Conservation (phyloP, 139 green algal species). For the Penium margaritaceum region DNA sequence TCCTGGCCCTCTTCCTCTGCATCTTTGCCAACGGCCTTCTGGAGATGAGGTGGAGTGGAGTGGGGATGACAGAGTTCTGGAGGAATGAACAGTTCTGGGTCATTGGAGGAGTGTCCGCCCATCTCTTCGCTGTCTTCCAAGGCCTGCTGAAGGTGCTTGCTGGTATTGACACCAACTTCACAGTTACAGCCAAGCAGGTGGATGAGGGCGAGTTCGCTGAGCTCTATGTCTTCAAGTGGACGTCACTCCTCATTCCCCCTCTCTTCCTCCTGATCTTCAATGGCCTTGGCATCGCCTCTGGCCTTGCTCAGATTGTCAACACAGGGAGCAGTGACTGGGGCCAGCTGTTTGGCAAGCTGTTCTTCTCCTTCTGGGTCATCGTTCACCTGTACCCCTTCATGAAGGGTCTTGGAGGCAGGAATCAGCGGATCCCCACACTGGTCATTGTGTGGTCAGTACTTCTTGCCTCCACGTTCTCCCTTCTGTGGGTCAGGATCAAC, state of each 20-base stretch:
- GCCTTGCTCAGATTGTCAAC: conserved; percentile 36
- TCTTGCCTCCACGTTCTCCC: conserved; percentile 37
- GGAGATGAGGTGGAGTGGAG: conserved; percentile 45
- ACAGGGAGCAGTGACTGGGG: conserved; percentile 24
- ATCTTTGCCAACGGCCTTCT: conserved; percentile 42
- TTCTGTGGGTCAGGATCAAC: conserved; percentile 38
- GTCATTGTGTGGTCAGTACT: conserved; percentile 39
- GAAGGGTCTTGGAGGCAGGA: conserved; percentile 29
- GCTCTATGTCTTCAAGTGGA: conserved; percentile 42
- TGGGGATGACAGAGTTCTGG: conserved; percentile 43
- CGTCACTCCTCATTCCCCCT: conserved; percentile 41
- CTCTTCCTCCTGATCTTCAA: conserved; percentile 39
- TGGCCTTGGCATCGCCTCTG: conserved; percentile 27
- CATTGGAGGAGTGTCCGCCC: conserved; percentile 34
- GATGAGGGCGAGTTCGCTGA: conserved; percentile 39
- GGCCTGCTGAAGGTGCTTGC: conserved; percentile 44
- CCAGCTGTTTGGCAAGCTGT: conserved; percentile 37
- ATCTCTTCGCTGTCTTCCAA: conserved; percentile 41
- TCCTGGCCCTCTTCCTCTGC: conserved; percentile 35
- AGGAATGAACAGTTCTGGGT: conserved; percentile 50
- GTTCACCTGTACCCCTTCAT: conserved; percentile 46
- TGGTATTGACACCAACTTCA: conserved; percentile 45
- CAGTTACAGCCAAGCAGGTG: conserved; percentile 28
- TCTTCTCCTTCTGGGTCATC: conserved; percentile 43
- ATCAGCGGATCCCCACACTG: conserved; percentile 27